Evolutionary conservation across 2,329 filamentous ascomycete genomes (phyloP).

Genomic region (Monascus ruber): DNA sequence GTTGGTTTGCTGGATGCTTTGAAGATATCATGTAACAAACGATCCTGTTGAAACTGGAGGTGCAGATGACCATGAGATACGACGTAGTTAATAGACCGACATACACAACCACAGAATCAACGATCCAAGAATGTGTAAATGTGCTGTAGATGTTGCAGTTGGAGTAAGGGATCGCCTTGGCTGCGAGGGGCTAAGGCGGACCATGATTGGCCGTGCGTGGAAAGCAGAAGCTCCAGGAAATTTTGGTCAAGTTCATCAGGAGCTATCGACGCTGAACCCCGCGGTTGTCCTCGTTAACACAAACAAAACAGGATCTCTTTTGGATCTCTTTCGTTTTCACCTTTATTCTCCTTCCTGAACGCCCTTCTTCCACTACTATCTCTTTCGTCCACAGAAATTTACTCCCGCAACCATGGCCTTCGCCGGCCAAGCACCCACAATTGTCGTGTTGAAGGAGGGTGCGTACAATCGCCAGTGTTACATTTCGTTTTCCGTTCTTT

Average conservation of each 20-base stretch:
- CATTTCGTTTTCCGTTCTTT: constrained; percentile 14
- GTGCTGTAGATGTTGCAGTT: too few relatives aligned
- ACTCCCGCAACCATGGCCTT: constrained; percentile 63
- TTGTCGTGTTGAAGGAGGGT: constrained; percentile 97
- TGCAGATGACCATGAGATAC: too few relatives aligned
- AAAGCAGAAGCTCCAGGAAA: constrained; percentile 29
- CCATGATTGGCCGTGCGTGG: constrained; percentile 22
- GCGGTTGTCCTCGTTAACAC: constrained; percentile 13
- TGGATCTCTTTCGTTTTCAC: constrained; percentile 5
- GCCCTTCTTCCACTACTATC: not conserved
- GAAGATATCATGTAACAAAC: too few relatives aligned
- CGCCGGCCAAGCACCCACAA: constrained; percentile 92
- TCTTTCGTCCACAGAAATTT: not conserved
- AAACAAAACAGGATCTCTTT: constrained; percentile 8
- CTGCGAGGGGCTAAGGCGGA: constrained; percentile 1
- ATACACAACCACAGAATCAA: too few relatives aligned
- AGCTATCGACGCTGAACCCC: constrained; percentile 10
- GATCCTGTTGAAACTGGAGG: too few relatives aligned
- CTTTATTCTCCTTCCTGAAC: constrained; percentile 3
- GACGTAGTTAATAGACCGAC: too few relatives aligned
- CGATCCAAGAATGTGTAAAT: too few relatives aligned
- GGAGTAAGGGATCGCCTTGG: too few relatives aligned
- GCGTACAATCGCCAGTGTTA: constrained; percentile 31
- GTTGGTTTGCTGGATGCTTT: too few relatives aligned
- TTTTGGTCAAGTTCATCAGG: constrained; percentile 29